Base-by-base conservation (phyloP, 768 basidiomycete species). In the Auricularia cornea region DNA sequence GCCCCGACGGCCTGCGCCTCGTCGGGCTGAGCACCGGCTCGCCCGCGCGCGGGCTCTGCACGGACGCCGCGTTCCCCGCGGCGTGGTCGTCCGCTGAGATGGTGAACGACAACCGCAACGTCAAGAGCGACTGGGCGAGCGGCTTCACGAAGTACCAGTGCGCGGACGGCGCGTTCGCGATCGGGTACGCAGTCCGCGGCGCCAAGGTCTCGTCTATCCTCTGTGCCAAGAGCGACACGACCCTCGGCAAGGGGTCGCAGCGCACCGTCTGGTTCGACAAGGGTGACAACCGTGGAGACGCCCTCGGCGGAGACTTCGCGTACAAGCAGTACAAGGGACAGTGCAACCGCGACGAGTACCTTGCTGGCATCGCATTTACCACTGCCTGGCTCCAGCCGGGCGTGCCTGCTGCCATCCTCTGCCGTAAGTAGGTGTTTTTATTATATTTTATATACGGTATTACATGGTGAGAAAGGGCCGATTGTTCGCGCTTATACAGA, bases 361-460 rank as follows among this genome's bases (percentile, higher is more conserved):
- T 54, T 30, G 63, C 44, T 26, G 63, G 63, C 30, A 26, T 60
- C 26, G 63, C 63, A 3, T 64, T 57, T 41, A 60, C 63, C 11
- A 60, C 41, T 11, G 31, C 35, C 3, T n/a, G 20, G 29, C 12
- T 51, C 38, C 30, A 51, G 29, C 18, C 18, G 5, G 63, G 63
- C 38, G 29, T 16, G 28, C 63, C 63, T 26, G 63, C 63, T 20
- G 63, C 63, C 16, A 18, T 64, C 14, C 51, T 60, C 6, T 64
- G 63, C 31, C 18, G 48, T 20, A 59, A 56, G 57, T 63, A 30
- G 60, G 60, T 0, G 69, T 72, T 2, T 72, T 72, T 2, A 68
- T 59, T 0, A 76, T 67, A n/a, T n/a, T n/a, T n/a, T n/a, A n/a
- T n/a, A n/a, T n/a, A n/a, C n/a, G n/a, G n/a, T n/a, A n/a, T n/a